phyloP scores from a whole-genome alignment of 1,139 yeast species.

The Hemisphaericaspora xylanilytica region DNA sequence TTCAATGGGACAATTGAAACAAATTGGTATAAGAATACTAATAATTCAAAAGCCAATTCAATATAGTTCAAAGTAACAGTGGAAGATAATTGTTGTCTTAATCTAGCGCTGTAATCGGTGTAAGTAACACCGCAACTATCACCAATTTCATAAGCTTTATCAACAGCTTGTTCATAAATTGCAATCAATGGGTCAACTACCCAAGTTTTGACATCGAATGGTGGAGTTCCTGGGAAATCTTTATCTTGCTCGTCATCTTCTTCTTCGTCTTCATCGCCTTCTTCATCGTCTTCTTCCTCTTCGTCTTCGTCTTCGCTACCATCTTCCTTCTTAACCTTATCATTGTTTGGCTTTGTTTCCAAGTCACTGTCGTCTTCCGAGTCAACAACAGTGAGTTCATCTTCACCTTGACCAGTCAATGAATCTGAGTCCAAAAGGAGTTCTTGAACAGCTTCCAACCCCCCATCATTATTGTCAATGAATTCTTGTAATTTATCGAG shows the following conservation, averaged over 20 bases:
- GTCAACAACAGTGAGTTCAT: conserved; percentile 20
- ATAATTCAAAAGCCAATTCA: conserved; percentile 39
- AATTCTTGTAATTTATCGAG: conserved; percentile 41
- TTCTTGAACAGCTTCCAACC: conserved; percentile 28
- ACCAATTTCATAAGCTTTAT: conserved; percentile 33
- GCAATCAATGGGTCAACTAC: conserved; percentile 40
- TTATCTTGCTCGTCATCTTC: conserved; percentile 28
- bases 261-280: conserved; percentile 24
- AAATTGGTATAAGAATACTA: conserved; percentile 33
- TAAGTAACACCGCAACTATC: conserved; percentile 42
- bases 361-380: conserved; percentile 26
- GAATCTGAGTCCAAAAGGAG: conserved; percentile 20
- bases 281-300: conserved; percentile 23
- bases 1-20: conserved; percentile 40
- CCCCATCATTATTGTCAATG: conserved; percentile 37
- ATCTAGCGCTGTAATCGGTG: conserved; percentile 40
- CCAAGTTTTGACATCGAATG: conserved; percentile 39
- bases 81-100: conserved; percentile 50
- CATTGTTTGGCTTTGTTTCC: conserved; percentile 2
- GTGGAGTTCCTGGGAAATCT: conserved; percentile 40
- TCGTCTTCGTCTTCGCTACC: conserved; percentile 24
- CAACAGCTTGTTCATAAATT: conserved; percentile 26
- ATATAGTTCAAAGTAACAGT: conserved; percentile 47
- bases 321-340: conserved; percentile 18
- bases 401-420: conserved; percentile 11